Percentiles rank a stretch among this genome's conserved stretches.
Evolutionary conservation across 768 basidiomycete genomes (phyloP).

Genomic region (Rhodotorula kratochvilovae): DNA sequence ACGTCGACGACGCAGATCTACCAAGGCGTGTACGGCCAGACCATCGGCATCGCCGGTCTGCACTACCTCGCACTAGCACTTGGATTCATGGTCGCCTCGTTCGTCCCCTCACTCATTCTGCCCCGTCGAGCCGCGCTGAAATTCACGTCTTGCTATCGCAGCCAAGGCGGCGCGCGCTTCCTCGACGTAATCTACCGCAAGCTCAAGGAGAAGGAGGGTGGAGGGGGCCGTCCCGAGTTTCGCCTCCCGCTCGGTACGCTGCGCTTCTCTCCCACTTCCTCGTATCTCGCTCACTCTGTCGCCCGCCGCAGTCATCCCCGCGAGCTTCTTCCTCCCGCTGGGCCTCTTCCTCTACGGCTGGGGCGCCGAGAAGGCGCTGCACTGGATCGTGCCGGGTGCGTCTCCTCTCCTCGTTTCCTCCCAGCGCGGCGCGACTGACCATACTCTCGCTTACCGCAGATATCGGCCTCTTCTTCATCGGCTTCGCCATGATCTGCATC

Average conservation of each 20-base stretch:
- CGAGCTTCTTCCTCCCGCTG: slow-evolving; percentile 56
- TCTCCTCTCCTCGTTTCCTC: slow-evolving; percentile 2
- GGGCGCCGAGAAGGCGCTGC: slow-evolving; percentile 57
- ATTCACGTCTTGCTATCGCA: background rate
- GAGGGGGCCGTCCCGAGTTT: slow-evolving; percentile 58
- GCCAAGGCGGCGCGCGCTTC: slow-evolving; percentile 48
- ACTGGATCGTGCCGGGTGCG: slow-evolving; percentile 59
- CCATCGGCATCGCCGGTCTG: slow-evolving; percentile 60
- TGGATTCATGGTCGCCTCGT: slow-evolving; percentile 57
- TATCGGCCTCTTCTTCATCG: slow-evolving; percentile 31
- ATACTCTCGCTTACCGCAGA: background rate
- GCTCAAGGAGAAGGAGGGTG: slow-evolving; percentile 56
- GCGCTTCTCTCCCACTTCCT: background rate
- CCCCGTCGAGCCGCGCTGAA: too few species aligned
- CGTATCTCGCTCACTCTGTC: slow-evolving; percentile 8
- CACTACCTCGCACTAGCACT: slow-evolving; percentile 65
- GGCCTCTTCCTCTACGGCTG: slow-evolving; percentile 70
- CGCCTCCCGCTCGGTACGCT: slow-evolving; percentile 38
- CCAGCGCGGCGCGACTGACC: background rate
- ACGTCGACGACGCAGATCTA: slow-evolving; percentile 41
- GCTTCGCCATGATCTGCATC: slow-evolving; percentile 46
- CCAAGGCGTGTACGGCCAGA: slow-evolving; percentile 53
- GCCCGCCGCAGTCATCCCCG: slow-evolving; percentile 26
- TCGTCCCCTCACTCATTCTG: slow-evolving; percentile 8
- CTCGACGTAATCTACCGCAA: slow-evolving; percentile 59